Percentiles rank a stretch among this genome's conserved stretches.
phyloP scores from a whole-genome alignment of 2,329 filamentous ascomycete genomes.

The Alternaria consortialis region DNA sequence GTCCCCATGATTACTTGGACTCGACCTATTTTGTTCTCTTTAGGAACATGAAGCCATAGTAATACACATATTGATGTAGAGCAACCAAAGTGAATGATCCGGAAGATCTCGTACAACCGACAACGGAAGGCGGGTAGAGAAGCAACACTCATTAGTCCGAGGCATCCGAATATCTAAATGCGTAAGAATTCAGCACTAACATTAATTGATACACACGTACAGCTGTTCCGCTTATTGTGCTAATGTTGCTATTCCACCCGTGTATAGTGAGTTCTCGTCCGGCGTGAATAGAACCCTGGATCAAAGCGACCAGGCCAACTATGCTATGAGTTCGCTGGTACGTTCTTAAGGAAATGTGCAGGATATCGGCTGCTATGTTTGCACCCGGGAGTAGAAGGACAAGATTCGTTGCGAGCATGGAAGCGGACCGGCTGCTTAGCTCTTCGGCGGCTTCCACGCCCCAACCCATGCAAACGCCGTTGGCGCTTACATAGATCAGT shows the following conservation, averaged over 20 bases:
- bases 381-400: conserved; percentile 13
- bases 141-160: conserved; percentile 12
- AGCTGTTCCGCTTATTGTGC: conserved; percentile 1
- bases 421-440: conserved; percentile 18
- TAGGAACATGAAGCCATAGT: conserved; percentile 19
- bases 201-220: neutral
- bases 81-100: conserved; percentile 13
- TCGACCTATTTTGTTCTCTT: conserved; percentile 2
- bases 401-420: conserved; percentile 20
- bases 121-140: conserved; percentile 9
- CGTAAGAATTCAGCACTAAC: neutral
- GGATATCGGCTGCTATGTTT: conserved; percentile 14
- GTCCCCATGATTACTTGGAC: conserved; percentile 8
- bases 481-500: conserved; percentile 11
- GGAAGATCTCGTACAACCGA: conserved; percentile 15
- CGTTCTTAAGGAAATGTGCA: conserved; percentile 15
- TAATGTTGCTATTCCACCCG: neutral
- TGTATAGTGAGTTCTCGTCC: conserved; percentile 5
- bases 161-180: neutral
- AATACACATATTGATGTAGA: conserved; percentile 20
- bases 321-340: conserved; percentile 12
- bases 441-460: conserved; percentile 9
- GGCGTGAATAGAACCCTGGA: conserved; percentile 14
- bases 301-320: conserved; percentile 11
- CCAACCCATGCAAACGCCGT: conserved; percentile 16